These are phyloP conservation scores for Trypanosoma melophagium DNA, from an alignment of 208 protist genomes.

Conservation along the genomic window DNA sequence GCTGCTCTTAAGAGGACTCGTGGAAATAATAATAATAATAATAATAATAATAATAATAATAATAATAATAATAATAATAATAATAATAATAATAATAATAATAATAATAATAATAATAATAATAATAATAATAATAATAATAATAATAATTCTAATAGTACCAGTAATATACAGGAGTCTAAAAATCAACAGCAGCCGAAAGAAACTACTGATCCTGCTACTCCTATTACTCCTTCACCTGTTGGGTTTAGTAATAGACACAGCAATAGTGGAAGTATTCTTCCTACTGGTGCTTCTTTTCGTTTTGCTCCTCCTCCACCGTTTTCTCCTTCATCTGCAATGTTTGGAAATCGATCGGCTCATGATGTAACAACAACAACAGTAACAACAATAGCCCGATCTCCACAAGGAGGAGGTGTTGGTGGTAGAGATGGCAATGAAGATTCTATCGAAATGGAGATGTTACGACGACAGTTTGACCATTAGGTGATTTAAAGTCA, in stretches of 20 bases:
- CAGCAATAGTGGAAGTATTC: not conserved
- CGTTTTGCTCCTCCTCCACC: no score
- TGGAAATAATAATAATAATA: slow-evolving; percentile 1
- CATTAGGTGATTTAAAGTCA: slow-evolving; percentile 6
- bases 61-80: not conserved
- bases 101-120: no score
- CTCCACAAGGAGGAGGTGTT: no score
- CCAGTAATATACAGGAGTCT: no score
- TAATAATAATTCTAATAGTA: not conserved
- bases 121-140: no score
- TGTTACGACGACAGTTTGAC: slow-evolving; percentile 48
- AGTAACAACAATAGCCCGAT: no score
- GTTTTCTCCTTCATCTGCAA: no score
- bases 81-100: not conserved
- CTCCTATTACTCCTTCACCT: not conserved
- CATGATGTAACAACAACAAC: not conserved
- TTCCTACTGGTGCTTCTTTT: not conserved
- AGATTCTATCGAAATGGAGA: slow-evolving; percentile 63
- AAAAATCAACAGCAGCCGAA: no score
- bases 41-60: not conserved
- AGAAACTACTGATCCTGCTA: not conserved
- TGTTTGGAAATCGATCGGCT: not conserved
- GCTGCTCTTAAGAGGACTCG: not conserved
- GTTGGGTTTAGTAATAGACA: not conserved
- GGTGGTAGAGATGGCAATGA: not conserved